Base-by-base conservation (phyloP, 768 basidiomycete species). In the Suillus variegatus region DNA sequence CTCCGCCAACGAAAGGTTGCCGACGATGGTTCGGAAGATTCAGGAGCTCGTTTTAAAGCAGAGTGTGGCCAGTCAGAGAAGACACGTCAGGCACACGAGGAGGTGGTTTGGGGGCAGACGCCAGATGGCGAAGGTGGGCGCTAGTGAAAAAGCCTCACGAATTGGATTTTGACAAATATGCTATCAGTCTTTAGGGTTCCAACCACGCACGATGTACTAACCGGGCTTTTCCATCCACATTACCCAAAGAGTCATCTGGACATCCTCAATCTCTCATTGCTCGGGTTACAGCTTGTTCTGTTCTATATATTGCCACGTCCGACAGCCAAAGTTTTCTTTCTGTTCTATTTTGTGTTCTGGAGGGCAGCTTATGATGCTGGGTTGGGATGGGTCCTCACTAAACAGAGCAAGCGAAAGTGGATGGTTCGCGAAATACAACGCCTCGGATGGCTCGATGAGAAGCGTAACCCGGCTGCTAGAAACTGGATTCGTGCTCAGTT, bases 371-470 rank as follows among this genome's bases (percentile, higher is more conserved):
- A 99, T 74, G 93, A 99, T 76, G 90, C 86, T 40, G 97, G 97
- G 0, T 85, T 99, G 55, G 97, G 95, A 0, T 97, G 92, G 89
- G 86, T 98, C 13, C 82, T 99, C 64, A 94, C 94, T 12, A 92
- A 93, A 75, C 97, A 99, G 79, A 97, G 94, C 82, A 96, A 97
- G 81, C 89, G 88, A 79, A 91, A 87, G 72, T 98, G 94, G 92
- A 93, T 99, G 70, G 95, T 97, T 54, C 82, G 87, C 38, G 86
- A 90, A 70, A 83, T 98, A 2, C 86, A 91, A 64, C 80, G 84
- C 5, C 79, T 88, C 28, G 97, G 94, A 4, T 98, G 95, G 96
- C 85, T 99, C n/a, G 95, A 99, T 74, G 81, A 82, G 68, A 72
- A 82, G 54, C 83, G 88, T 25, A 77, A 82, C 32, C 92, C 94